These are phyloP conservation scores for Gloeopeniophorella convolvens DNA, from an alignment of 768 basidiomycete species.

Conservation along the genomic window DNA sequence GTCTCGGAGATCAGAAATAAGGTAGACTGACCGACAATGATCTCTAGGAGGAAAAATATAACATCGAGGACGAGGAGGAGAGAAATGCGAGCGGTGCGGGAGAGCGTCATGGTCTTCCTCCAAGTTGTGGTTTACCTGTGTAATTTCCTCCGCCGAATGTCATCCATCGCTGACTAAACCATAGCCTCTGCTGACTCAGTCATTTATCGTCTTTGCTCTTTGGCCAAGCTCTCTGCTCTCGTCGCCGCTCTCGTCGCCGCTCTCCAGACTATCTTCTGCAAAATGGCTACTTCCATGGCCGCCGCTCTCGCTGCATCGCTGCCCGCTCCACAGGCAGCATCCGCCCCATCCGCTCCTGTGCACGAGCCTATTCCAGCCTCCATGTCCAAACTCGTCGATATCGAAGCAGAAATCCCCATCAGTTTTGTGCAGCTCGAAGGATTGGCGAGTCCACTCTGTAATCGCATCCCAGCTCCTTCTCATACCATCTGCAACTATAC, in stretches of 20 bases:
- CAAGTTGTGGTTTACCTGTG: no score
- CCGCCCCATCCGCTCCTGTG: slow-evolving; percentile 55
- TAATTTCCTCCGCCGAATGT: no score
- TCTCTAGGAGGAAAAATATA: slow-evolving; percentile 80
- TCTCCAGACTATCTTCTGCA: slow-evolving; percentile 3
- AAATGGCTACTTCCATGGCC: slow-evolving; percentile 82
- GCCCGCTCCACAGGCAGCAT: slow-evolving; percentile 56
- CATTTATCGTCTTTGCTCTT: no score
- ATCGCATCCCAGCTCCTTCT: neutral
- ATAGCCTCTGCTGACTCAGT: no score
- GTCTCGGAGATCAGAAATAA: slow-evolving; percentile 1
- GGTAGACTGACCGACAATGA: slow-evolving; percentile 56
- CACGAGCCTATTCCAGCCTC: slow-evolving; percentile 88
- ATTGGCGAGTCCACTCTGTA: slow-evolving; percentile 47
- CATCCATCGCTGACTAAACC: no score
- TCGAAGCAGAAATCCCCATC: slow-evolving; percentile 83
- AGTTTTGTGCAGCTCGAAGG: slow-evolving; percentile 79
- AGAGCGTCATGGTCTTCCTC: slow-evolving; percentile 39
- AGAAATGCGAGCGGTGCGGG: slow-evolving; percentile 68
- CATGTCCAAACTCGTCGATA: slow-evolving; percentile 90
- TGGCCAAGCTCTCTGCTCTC: neutral
- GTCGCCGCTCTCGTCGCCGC: neutral
- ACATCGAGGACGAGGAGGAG: slow-evolving; percentile 80
- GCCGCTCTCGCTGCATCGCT: slow-evolving; percentile 84
- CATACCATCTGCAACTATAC: slow-evolving; percentile 10